These are phyloP conservation scores for Mucor racemosus DNA, from an alignment of 371 early-diverging fungal genomes.

Conservation along the genomic window DNA sequence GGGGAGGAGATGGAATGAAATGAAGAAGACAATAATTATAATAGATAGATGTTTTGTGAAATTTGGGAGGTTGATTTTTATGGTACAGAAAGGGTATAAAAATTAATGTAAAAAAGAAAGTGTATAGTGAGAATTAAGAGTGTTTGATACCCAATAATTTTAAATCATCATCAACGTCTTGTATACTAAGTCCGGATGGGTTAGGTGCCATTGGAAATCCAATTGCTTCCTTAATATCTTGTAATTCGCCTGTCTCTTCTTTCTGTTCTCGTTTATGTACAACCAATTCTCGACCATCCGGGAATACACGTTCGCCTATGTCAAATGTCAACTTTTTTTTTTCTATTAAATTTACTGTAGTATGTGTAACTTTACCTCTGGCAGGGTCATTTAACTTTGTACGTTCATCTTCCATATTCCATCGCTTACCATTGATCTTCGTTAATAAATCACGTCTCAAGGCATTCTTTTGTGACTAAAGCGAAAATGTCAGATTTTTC, in stretches of 20 bases:
- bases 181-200: conserved; percentile 36
- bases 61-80: not conserved
- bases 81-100: conserved; percentile 10
- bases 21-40: not conserved
- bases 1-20: not conserved
- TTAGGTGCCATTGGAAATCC: conserved; percentile 56
- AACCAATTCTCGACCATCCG: conserved; percentile 40
- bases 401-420: conserved; percentile 34
- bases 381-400: conserved; percentile 26
- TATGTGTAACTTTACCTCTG: conserved; percentile 21
- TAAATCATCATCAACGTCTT: conserved; percentile 56
- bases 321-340: conserved; percentile 20
- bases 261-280: conserved; percentile 42
- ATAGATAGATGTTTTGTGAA: not conserved
- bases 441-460: conserved; percentile 23
- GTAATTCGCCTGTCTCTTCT: conserved; percentile 52
- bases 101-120: not conserved
- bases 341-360: not conserved
- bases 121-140: not conserved
- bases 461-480: conserved; percentile 46
- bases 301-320: conserved; percentile 20
- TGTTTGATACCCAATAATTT: conserved; percentile 40
- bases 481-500: not conserved
- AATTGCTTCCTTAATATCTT: conserved; percentile 42
- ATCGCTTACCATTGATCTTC: conserved; percentile 20